Evolutionary conservation across 148 eudicot species (phyloP).

Genomic region (Beta vulgaris): DNA sequence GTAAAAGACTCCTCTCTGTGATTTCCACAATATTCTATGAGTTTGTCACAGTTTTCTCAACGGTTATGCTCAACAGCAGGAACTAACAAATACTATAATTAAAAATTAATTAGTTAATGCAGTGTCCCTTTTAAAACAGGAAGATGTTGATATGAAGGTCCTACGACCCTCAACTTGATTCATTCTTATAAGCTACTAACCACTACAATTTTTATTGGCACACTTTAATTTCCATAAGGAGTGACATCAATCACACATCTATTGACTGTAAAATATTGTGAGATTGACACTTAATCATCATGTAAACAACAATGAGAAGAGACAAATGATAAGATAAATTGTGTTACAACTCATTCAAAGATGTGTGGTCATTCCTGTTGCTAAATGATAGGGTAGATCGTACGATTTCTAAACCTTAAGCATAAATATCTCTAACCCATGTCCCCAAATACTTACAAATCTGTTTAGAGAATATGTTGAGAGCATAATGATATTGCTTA

Average conservation of each 20-base stretch:
- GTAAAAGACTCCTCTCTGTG: conserved; percentile 10
- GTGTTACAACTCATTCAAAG: not conserved
- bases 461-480: no score
- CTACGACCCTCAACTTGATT: no score
- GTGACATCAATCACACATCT: conserved; percentile 19
- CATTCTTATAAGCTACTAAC: conserved; percentile 24
- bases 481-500: no score
- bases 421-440: no score
- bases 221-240: conserved; percentile 8
- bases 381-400: not conserved
- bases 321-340: conserved; percentile 8
- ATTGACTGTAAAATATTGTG: conserved; percentile 12
- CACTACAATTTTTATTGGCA: conserved; percentile 20
- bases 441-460: no score
- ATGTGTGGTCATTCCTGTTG: not conserved
- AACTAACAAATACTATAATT: not conserved
- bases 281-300: conserved; percentile 27
- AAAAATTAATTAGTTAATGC: conserved; percentile 9
- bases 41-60: conserved; percentile 25
- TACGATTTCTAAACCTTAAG: no score
- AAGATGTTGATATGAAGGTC: no score
- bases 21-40: conserved; percentile 6
- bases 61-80: conserved; percentile 29
- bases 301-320: conserved; percentile 22
- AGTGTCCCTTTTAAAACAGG: conserved; percentile 5